phyloP scores from a whole-genome alignment of 106 monocot genomes.

The Phalaenopsis equestris region DNA sequence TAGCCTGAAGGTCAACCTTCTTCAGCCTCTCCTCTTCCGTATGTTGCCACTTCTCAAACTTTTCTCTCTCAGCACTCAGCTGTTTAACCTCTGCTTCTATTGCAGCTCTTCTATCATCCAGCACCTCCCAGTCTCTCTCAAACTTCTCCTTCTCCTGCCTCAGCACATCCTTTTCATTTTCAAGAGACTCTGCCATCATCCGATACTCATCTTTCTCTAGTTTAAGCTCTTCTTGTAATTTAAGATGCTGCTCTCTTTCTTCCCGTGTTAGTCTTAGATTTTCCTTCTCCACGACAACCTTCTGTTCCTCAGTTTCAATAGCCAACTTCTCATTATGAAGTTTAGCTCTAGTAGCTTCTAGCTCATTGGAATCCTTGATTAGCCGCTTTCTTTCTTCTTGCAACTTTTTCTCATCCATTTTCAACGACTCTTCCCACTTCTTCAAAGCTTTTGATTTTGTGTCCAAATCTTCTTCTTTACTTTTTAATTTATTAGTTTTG shows the following conservation, averaged over 20 bases:
- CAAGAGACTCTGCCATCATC: constrained; percentile 40
- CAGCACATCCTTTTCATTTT: constrained; percentile 52
- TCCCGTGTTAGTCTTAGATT: constrained; percentile 46
- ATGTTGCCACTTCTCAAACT: constrained; percentile 57
- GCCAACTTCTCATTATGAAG: constrained; percentile 41
- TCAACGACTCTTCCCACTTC: constrained; percentile 57
- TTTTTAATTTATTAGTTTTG: constrained; percentile 42
- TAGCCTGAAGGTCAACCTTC: constrained; percentile 30
- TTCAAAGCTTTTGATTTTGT: constrained; percentile 59
- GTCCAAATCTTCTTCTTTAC: constrained; percentile 48
- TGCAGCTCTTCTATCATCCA: constrained; percentile 67
- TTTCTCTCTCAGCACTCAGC: constrained; percentile 41
- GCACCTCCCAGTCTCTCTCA: constrained; percentile 80
- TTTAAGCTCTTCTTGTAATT: constrained; percentile 54
- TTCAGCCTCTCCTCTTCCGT: constrained; percentile 58
- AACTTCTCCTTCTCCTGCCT: constrained; percentile 64
- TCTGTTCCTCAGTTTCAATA: constrained; percentile 41
- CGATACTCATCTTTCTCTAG: constrained; percentile 73
- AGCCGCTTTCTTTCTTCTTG: constrained; percentile 38
- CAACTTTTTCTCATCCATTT: constrained; percentile 42
- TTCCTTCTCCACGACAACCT: constrained; percentile 44
- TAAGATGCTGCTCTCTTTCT: constrained; percentile 52
- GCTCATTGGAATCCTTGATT: constrained; percentile 26
- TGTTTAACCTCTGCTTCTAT: constrained; percentile 40
- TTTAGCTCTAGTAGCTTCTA: constrained; percentile 27